Evolutionary conservation across 306 rosid genomes (phyloP).

Genomic region (Vigna reflexopilosa): DNA sequence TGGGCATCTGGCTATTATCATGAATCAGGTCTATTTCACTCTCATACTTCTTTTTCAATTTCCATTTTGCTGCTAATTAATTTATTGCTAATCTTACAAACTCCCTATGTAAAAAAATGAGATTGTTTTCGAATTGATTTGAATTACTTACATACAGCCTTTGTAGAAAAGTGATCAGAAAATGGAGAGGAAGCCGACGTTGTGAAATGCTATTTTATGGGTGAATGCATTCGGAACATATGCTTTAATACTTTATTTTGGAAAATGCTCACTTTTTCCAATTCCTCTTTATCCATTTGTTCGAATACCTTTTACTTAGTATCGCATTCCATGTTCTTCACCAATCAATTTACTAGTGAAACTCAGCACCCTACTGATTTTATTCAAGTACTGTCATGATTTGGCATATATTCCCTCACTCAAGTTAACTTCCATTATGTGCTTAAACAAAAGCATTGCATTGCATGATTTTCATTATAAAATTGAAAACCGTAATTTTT

Average conservation of each 20-base stretch:
- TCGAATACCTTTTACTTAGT: constrained; percentile 16
- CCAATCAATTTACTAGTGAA: constrained; percentile 21
- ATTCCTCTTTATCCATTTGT: constrained; percentile 38
- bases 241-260: constrained; percentile 47
- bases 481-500: not conserved
- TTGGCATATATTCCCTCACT: constrained; percentile 23
- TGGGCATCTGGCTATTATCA: constrained; percentile 93
- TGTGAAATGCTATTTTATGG: constrained; percentile 41
- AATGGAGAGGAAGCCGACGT: constrained; percentile 5
- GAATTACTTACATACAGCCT: constrained; percentile 12
- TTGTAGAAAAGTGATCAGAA: constrained; percentile 13
- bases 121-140: constrained; percentile 24
- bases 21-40: constrained; percentile 60
- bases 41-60: not conserved
- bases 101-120: not conserved
- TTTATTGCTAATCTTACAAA: not conserved
- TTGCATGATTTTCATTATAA: not conserved
- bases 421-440: not conserved
- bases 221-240: constrained; percentile 45
- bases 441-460: not conserved
- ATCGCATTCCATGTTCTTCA: constrained; percentile 35
- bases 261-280: constrained; percentile 39
- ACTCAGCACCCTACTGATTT: not conserved
- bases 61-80: not conserved
- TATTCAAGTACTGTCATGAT: constrained; percentile 26